phyloP scores from a whole-genome alignment of 2,329 filamentous ascomycete species.

The Monilinia laxa region DNA sequence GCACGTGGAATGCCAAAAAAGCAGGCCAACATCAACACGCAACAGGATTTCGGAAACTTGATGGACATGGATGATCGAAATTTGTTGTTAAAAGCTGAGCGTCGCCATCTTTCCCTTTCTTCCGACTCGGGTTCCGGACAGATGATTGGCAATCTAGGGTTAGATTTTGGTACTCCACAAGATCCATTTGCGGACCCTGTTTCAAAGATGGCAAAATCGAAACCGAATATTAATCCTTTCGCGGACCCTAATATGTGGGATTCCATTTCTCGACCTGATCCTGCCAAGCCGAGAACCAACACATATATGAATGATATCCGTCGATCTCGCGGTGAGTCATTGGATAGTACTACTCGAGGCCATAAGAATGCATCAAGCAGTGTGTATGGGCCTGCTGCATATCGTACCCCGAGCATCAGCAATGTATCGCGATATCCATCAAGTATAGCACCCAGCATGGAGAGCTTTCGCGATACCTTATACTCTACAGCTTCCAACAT shows the following conservation, averaged over 20 bases:
- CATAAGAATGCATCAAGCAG: constrained; percentile 37
- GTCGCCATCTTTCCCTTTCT: constrained; percentile 29
- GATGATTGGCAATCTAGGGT: constrained; percentile 34
- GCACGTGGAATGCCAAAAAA: constrained; percentile 35
- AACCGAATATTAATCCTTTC: constrained; percentile 20
- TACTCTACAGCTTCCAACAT: constrained; percentile 43
- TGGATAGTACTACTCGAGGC: constrained; percentile 40
- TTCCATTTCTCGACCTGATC: constrained; percentile 31
- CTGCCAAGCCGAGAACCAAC: constrained; percentile 39
- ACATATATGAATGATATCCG: constrained; percentile 51
- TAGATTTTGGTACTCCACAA: constrained; percentile 32
- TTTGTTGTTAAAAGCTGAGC: constrained; percentile 33
- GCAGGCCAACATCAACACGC: constrained; percentile 29
- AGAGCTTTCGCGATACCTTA: constrained; percentile 43
- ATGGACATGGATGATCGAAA: constrained; percentile 37
- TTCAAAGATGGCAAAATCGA: not conserved
- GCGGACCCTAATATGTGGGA: constrained; percentile 28
- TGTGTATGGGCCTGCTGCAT: constrained; percentile 29
- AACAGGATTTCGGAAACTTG: constrained; percentile 35
- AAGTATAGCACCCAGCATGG: constrained; percentile 36
- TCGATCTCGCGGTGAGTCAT: constrained; percentile 51
- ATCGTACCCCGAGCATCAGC: constrained; percentile 29
- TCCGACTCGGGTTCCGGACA: constrained; percentile 28
- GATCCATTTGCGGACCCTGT: constrained; percentile 37
- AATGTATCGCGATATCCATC: constrained; percentile 36